Base-by-base conservation (phyloP, 208 protist species). In the Trypanosoma congolense region DNA sequence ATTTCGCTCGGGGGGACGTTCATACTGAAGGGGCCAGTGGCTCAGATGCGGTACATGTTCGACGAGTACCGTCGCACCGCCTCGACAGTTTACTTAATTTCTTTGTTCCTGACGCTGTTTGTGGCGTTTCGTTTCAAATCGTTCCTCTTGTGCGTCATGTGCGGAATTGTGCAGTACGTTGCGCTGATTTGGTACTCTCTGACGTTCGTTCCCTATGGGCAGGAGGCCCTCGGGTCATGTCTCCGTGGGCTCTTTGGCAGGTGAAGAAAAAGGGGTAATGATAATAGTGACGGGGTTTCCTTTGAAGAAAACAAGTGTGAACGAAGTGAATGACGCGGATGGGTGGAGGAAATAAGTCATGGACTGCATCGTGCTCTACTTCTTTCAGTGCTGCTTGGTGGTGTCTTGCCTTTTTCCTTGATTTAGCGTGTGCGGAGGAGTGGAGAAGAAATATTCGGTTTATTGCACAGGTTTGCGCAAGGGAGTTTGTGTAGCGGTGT, bases 21-120 rank as follows among this genome's bases (percentile, higher is more conserved):
- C 22, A 73, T 95, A 5, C 60, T 96, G 9, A 93, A 90, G 83
- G 91, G 91, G 0, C 91, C 91, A 3, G 43, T 45, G 3, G 66
- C 83, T 4, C 91, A 96, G 66, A 58, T 93, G 38, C 55, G 61
- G 18, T 90, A 83, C 63, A 96, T 96, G 91, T 92, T 95, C 40
- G 86, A 96, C 46, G 83, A 94, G 31, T 87, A 82, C 31, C 77
- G 91, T 19, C 57, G 72, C 4, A 72, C 46, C 6, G 75, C 85
- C 12, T 78, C 88, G 0, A 24, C 81, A 2, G 38, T 88, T 35
- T 95, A 94, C 70, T 45, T 96, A 24, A 50, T 40, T 16, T 86
- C 85, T 0, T 50, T 96, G 40, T 30, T 94, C 3, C 24, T 93
- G 4, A 73, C 87, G 3, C 56, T 94, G 4, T 41, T 95, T 26